These are phyloP conservation scores for Metarhizium guizhouense DNA, from an alignment of 2,329 filamentous ascomycete genomes.

Conservation along the genomic window DNA sequence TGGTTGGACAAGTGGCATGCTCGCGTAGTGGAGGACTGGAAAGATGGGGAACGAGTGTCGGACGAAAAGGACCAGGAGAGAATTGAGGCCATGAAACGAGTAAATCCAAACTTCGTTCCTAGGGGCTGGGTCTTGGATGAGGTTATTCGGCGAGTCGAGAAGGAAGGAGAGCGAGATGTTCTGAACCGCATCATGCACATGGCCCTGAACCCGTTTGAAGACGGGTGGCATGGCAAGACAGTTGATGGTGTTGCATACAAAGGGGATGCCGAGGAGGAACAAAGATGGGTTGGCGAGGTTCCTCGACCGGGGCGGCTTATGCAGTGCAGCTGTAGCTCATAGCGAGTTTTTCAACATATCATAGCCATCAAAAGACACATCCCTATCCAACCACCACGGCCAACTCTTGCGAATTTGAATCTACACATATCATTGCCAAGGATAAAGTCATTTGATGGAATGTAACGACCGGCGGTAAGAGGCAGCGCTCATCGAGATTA, in stretches of 20 bases:
- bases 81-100: slow-evolving; percentile 65
- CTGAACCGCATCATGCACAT: slow-evolving; percentile 72
- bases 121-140: slow-evolving; percentile 91
- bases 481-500: slow-evolving; percentile 51
- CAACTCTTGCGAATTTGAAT: too few relatives aligned
- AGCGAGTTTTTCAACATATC: slow-evolving; percentile 9
- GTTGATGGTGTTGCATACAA: slow-evolving; percentile 40
- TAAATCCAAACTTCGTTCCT: slow-evolving; percentile 91
- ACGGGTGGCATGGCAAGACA: slow-evolving; percentile 53
- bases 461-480: slow-evolving; percentile 72
- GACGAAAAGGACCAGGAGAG: slow-evolving; percentile 50
- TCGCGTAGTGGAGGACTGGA: slow-evolving; percentile 71
- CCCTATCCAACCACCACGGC: neutral
- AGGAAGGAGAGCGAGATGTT: slow-evolving; percentile 71
- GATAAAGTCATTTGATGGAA: slow-evolving; percentile 15
- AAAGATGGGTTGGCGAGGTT: slow-evolving; percentile 77
- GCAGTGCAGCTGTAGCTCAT: slow-evolving; percentile 95
- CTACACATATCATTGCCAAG: neutral
- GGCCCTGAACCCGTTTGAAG: slow-evolving; percentile 75
- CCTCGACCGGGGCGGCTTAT: slow-evolving; percentile 68
- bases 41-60: slow-evolving; percentile 28
- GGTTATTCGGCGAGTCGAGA: slow-evolving; percentile 81
- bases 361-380: neutral
- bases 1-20: slow-evolving; percentile 78
- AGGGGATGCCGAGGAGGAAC: slow-evolving; percentile 63